These are phyloP conservation scores for Stagonosporopsis vannaccii DNA, from an alignment of 2,329 filamentous ascomycete species.

Conservation along the genomic window DNA sequence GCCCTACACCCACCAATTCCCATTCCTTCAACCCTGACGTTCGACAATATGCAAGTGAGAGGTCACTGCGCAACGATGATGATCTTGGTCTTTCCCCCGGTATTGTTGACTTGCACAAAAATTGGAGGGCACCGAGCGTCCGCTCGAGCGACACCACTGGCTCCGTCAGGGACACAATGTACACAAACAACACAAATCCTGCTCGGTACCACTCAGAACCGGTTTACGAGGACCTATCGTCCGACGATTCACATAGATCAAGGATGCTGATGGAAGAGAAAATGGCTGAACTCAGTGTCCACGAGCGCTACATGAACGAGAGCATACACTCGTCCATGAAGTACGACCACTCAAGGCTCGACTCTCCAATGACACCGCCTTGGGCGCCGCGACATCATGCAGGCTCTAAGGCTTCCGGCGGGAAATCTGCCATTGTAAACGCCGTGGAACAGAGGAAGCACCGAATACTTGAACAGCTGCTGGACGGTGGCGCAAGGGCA, in stretches of 20 bases:
- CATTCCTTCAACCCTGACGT: conserved; percentile 23
- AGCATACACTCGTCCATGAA: conserved; percentile 24
- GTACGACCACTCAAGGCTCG: conserved; percentile 16
- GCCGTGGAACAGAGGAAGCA: conserved; percentile 70
- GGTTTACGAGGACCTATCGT: conserved; percentile 32
- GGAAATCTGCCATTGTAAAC: conserved; percentile 55
- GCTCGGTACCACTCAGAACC: conserved; percentile 31
- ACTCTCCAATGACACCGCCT: conserved; percentile 25
- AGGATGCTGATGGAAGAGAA: conserved; percentile 36
- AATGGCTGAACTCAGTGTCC: conserved; percentile 32
- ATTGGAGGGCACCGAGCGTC: conserved; percentile 39
- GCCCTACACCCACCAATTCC: conserved; percentile 13
- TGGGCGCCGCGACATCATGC: conserved; percentile 33
- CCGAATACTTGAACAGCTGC: conserved; percentile 56
- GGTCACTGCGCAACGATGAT: conserved; percentile 29
- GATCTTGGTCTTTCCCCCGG: conserved; percentile 23
- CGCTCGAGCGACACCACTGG: conserved; percentile 31
- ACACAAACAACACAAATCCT: conserved; percentile 25
- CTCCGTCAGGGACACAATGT: conserved; percentile 39
- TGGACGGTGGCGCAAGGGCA: conserved; percentile 42
- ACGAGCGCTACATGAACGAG: conserved; percentile 35
- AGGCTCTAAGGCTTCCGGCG: conserved; percentile 39
- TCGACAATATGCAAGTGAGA: conserved; percentile 21
- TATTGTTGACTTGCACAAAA: conserved; percentile 36
- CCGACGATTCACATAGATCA: conserved; percentile 32